Evolutionary conservation across 2,329 filamentous ascomycete genomes (phyloP).

Genomic region (Fusarium pilosicola): DNA sequence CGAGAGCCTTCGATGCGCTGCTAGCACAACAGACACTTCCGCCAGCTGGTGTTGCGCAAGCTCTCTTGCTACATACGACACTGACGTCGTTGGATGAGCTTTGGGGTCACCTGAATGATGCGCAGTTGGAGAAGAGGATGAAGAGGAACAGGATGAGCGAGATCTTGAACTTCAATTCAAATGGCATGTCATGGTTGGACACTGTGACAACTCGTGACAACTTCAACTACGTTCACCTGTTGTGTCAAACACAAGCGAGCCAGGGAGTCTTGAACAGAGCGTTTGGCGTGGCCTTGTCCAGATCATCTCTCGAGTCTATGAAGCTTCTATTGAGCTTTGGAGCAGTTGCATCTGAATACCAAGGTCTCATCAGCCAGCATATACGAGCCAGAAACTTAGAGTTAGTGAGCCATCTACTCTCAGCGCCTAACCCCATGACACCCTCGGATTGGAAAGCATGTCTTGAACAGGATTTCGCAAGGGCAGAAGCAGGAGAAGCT

Average conservation of each 20-base stretch:
- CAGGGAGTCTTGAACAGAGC: slow-evolving; percentile 5
- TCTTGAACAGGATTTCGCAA: neutral
- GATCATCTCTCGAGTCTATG: neutral
- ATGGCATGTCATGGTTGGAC: slow-evolving; percentile 2
- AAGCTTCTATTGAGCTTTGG: slow-evolving; percentile 19
- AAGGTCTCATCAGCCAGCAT: neutral
- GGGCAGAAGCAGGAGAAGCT: neutral
- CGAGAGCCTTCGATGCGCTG: slow-evolving; percentile 1
- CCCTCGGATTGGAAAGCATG: neutral
- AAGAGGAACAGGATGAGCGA: neutral
- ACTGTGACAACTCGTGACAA: neutral
- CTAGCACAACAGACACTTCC: neutral
- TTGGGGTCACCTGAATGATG: slow-evolving; percentile 17
- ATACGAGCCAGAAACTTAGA: neutral
- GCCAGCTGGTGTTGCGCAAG: slow-evolving; percentile 16
- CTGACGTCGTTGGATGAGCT: slow-evolving; percentile 12
- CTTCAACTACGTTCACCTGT: slow-evolving; percentile 14
- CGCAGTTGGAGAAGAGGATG: slow-evolving; percentile 21
- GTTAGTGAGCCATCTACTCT: neutral
- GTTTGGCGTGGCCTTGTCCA: slow-evolving; percentile 10
- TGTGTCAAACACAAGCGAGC: slow-evolving; percentile 2
- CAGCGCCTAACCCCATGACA: neutral
- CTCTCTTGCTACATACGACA: neutral
- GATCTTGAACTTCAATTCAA: neutral
- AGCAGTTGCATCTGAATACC: neutral